A percentile compares a stretch with the other conserved stretches of the same genome.
Evolutionary conservation across 306 rosid species (phyloP).

Genomic region (Nissolia schottii): DNA sequence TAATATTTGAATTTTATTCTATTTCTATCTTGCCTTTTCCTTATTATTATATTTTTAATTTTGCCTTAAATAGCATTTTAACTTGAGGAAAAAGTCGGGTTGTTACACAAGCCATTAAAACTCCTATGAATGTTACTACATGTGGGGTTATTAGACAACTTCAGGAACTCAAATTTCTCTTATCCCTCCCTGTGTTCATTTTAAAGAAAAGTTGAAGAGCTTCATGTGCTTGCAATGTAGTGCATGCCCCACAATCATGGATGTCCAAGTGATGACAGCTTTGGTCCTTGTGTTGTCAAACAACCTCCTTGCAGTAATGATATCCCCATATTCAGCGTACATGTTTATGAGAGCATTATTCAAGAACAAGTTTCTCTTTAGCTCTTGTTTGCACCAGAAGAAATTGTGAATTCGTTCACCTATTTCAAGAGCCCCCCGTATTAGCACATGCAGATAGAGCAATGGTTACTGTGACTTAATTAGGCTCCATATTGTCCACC

Average conservation of each 20-base stretch:
- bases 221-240: conserved; percentile 46
- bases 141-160: conserved; percentile 24
- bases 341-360: conserved; percentile 55
- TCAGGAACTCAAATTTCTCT: neutral
- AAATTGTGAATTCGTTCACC: conserved; percentile 50
- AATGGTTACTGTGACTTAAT: conserved; percentile 38
- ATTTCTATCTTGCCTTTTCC: no score
- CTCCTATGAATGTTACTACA: conserved; percentile 61
- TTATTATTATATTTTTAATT: no score
- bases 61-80: no score
- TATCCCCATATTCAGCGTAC: conserved; percentile 55
- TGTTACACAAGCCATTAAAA: conserved; percentile 72
- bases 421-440: conserved; percentile 47
- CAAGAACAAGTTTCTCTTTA: conserved; percentile 39
- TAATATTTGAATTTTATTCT: no score
- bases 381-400: conserved; percentile 1
- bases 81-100: no score
- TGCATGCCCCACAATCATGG: conserved; percentile 66
- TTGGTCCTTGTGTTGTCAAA: conserved; percentile 42
- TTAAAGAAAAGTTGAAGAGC: conserved; percentile 33
- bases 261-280: conserved; percentile 65
- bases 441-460: conserved; percentile 61
- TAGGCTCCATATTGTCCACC: conserved; percentile 45
- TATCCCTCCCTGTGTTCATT: conserved; percentile 8
- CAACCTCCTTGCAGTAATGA: conserved; percentile 40